Evolutionary conservation across 768 basidiomycete species (phyloP), one percentile per base, ranked within the genome.

Genomic region (Mycena metata): DNA sequence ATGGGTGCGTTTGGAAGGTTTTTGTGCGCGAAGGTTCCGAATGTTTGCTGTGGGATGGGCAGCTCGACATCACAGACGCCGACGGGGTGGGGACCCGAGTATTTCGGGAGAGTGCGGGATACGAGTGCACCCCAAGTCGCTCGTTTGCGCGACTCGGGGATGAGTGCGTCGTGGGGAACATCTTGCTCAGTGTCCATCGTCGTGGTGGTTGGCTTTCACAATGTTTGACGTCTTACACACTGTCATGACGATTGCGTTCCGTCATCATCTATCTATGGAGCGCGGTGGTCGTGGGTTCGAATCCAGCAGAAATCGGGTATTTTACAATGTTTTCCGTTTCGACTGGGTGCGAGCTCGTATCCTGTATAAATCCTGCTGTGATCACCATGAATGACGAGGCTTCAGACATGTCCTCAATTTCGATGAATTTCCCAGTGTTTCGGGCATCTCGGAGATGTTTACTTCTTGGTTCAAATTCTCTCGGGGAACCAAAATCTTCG

Each of bases 121-220:
- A 52, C 51, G 51, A 52, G 51, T 52, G 51, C 51, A 33, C 21
- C 33, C 51, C 51, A 52, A 36, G 51, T 52, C 15, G 30, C 51
- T n/a, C 51, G 51, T 52, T 33, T 52, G 51, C 51, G 51, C 51
- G 51, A n/a, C 51, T 52, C 23, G 16, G n/a, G 33, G 33, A 52
- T 52, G 51, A 52, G 51, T 35, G 51, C 51, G 51, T 52, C 51
- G 51, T 52, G 30, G 51, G 51, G 51, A 35, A 52, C 51, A 19
- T 52, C 51, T 52, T 52, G 30, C 30, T 33, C 19, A 19, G 30
- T 52, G 51, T 52, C 51, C 51, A 52, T 52, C 9, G 33, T 36
- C 16, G 51, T 33, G 7, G 51, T 33, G 51, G 51, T 35, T 33
- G 51, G 33, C 30, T 33, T 35, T 35, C n/a, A n/a, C n/a, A 15